Percentiles rank a stretch among this genome's conserved stretches.
phyloP scores from a whole-genome alignment of 2,329 filamentous ascomycete species.

The Triangularia verruculosa region DNA sequence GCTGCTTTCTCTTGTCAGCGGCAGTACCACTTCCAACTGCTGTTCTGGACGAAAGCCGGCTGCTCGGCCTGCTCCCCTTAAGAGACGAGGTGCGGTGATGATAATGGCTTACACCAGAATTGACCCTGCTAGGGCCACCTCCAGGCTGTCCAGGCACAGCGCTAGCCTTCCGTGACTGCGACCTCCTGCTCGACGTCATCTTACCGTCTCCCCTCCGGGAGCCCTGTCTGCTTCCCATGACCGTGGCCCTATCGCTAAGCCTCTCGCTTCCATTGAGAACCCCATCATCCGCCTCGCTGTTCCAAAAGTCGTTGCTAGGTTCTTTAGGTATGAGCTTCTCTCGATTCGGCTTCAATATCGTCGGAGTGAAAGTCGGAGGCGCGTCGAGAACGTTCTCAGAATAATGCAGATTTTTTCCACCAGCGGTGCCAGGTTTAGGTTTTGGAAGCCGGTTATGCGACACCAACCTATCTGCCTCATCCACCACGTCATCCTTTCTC shows the following conservation, averaged over 20 bases:
- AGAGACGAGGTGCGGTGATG: conserved; percentile 27
- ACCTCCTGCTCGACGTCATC: conserved; percentile 46
- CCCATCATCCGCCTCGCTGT: conserved; percentile 69
- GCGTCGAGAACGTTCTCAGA: conserved; percentile 85
- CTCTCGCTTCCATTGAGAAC: conserved; percentile 44
- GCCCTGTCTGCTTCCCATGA: conserved; percentile 50
- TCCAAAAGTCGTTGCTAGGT: conserved; percentile 59
- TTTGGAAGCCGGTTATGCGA: conserved; percentile 72
- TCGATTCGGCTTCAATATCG: conserved; percentile 34
- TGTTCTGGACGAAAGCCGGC: conserved; percentile 30
- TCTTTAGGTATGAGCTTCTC: conserved; percentile 30
- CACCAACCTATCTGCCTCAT: conserved; percentile 88
- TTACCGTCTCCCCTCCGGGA: conserved; percentile 53
- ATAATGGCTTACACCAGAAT: conserved; percentile 42
- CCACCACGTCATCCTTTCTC: conserved; percentile 78
- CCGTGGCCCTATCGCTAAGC: conserved; percentile 49
- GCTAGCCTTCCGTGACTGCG: conserved; percentile 58
- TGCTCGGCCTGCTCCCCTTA: conserved; percentile 30
- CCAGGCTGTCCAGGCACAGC: conserved; percentile 29
- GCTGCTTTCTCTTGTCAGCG: conserved; percentile 39
- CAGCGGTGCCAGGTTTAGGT: conserved; percentile 65
- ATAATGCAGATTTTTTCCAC: conserved; percentile 87
- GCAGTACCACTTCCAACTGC: conserved; percentile 12
- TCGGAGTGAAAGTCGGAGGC: conserved; percentile 40
- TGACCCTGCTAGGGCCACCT: conserved; percentile 42